Evolutionary conservation across 2,329 filamentous ascomycete genomes (phyloP).

Genomic region (Bipolaris gigantea): DNA sequence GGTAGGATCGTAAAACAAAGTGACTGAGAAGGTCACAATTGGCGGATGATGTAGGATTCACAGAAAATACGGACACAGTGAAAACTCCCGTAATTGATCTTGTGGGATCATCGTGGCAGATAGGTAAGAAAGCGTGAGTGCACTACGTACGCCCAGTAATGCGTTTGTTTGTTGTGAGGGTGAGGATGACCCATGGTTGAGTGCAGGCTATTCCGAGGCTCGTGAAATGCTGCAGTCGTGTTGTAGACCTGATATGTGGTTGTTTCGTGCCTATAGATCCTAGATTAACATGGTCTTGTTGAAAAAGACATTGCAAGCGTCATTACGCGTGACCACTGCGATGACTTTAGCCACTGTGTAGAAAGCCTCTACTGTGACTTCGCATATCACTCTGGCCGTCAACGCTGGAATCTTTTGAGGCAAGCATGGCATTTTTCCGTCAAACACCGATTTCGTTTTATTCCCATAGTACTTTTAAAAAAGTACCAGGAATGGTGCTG

Average conservation of each 20-base stretch:
- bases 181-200: background rate
- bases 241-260: background rate
- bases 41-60: background rate
- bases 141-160: background rate
- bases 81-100: background rate
- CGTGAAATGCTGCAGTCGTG: background rate
- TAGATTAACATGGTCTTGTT: background rate
- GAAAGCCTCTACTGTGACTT: background rate
- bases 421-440: constrained; percentile 15
- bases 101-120: background rate
- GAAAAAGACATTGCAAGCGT: background rate
- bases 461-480: constrained; percentile 17
- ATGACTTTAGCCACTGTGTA: background rate
- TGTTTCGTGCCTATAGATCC: background rate
- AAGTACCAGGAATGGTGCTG: constrained; percentile 20
- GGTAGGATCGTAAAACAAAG: background rate
- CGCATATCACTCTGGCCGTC: constrained; percentile 3
- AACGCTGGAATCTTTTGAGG: constrained; percentile 16
- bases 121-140: background rate
- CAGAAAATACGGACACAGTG: no score
- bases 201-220: background rate
- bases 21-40: background rate
- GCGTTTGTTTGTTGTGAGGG: background rate
- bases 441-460: constrained; percentile 18
- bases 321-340: background rate